Evolutionary conservation across 2,329 filamentous ascomycete genomes (phyloP).

Genomic region (Lasiodiplodia citricola): DNA sequence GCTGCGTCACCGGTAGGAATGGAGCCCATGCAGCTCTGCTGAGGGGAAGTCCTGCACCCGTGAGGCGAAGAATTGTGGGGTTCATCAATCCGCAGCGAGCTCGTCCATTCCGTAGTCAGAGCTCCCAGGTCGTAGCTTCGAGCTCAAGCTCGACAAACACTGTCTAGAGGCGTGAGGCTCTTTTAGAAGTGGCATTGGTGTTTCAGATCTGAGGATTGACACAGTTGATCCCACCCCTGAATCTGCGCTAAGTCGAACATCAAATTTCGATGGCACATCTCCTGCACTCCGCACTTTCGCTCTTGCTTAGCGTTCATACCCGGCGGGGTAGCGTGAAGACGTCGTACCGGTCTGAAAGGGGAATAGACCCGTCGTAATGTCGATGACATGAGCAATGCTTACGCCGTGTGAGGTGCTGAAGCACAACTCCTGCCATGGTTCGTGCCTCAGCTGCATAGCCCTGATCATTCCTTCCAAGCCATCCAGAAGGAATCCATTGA

Average conservation of each 20-base stretch:
- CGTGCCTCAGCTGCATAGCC: neutral
- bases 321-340: neutral
- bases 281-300: neutral
- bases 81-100: constrained; percentile 2
- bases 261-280: neutral
- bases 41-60: constrained; percentile 1
- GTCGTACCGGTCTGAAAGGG: neutral
- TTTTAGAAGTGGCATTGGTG: neutral
- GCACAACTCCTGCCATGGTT: neutral
- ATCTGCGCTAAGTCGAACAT: neutral
- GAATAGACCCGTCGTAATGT: neutral
- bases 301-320: neutral
- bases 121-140: neutral
- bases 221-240: neutral
- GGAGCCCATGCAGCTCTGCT: neutral
- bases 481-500: neutral
- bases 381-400: neutral
- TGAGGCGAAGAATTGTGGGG: constrained; percentile 7
- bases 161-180: neutral
- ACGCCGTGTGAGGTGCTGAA: neutral
- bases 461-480: neutral
- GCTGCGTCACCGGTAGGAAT: constrained; percentile 2
- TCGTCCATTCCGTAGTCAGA: neutral
- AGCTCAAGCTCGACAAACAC: neutral
- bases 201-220: neutral